Evolutionary conservation across 2,329 filamentous ascomycete genomes (phyloP).

Genomic region (Colletotrichum caudatum): DNA sequence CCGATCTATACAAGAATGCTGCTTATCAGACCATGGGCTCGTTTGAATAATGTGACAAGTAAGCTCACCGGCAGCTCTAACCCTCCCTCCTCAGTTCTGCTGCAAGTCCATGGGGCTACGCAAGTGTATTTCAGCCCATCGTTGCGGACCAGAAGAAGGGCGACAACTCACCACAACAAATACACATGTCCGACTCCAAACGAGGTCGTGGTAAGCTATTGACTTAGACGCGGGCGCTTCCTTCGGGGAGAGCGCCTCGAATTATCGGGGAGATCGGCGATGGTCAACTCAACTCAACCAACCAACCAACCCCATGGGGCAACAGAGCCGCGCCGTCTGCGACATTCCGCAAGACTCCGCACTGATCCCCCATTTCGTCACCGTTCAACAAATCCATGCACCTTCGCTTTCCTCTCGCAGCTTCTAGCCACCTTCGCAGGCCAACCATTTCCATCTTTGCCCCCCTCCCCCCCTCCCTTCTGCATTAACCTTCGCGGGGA

Average conservation of each 20-base stretch:
- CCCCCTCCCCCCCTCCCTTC: not conserved
- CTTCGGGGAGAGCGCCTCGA: not conserved
- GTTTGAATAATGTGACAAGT: not conserved
- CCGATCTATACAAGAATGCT: not conserved
- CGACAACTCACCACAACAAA: too few relatives aligned
- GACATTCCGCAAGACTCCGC: constrained; percentile 39
- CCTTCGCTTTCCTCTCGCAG: not conserved
- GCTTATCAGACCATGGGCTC: too few relatives aligned
- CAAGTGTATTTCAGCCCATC: constrained; percentile 4
- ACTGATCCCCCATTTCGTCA: constrained; percentile 30
- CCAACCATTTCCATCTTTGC: not conserved
- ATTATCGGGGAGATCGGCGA: too few relatives aligned
- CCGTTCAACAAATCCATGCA: not conserved
- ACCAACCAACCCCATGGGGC: constrained; percentile 9
- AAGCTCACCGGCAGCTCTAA: not conserved
- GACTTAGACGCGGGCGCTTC: constrained; percentile 18
- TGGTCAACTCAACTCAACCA: too few relatives aligned
- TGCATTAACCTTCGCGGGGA: constrained; percentile 30
- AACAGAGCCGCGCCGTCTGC: constrained; percentile 17
- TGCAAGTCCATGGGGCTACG: not conserved
- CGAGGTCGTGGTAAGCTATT: constrained; percentile 2
- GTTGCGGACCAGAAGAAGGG: not conserved
- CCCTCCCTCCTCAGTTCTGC: too few relatives aligned
- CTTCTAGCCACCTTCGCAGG: constrained; percentile 8
- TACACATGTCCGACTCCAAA: not conserved